Base-by-base conservation (phyloP, 2,329 filamentous ascomycete genomes). In the Orbilia blumenaviensis region DNA sequence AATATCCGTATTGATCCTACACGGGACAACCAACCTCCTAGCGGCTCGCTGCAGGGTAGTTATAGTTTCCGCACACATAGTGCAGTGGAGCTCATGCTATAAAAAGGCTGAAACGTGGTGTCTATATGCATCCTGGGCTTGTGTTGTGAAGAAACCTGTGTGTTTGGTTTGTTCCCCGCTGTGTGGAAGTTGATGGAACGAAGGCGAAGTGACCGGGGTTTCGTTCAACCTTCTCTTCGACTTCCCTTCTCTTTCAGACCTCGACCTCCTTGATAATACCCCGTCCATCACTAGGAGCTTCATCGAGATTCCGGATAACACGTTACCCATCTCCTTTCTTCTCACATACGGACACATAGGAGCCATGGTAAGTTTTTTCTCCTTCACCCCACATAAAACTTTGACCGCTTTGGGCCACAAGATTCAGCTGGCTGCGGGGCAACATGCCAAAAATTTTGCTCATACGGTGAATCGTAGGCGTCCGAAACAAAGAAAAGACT, bases 401-500 rank as follows among this genome's bases (percentile, higher is more conserved):
- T 58, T 75, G 54, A 36, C 71, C 63, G 63, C 36, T 63, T 75
- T 50, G 7, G 71, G 71, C 44, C 12, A 41, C 62, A 54, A 32
- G 42, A 41, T 36, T 36, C 14, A 48, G 58, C 71, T 69, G 44
- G 48, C 58, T 68, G 64, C 71, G 63, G 71, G 62, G 62, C 52
- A 54, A 56, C 52, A 18, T 8, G 16, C 56, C 18, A 46, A 18
- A 25, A 9, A 25, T 14, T 44, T 61, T 27, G 14, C 38, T 25
- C 60, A 44, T 16, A 63, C 16, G 10, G 56, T 44, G 48, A n/a
- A 25, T 32, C 27, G 64, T 46, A 80, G 80, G 64, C 77, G 29
- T 72, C 79, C 54, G 85, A 87, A 79, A 88, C 89, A 66, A 89
- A 89, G 83, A 90, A 99, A 88, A 93, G 94, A 85, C 91, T 99